Percentiles rank a stretch among this genome's conserved stretches.
Conservation (phyloP, 805 yeast genomes). For the Saccharomycopsis fibuligera region DNA sequence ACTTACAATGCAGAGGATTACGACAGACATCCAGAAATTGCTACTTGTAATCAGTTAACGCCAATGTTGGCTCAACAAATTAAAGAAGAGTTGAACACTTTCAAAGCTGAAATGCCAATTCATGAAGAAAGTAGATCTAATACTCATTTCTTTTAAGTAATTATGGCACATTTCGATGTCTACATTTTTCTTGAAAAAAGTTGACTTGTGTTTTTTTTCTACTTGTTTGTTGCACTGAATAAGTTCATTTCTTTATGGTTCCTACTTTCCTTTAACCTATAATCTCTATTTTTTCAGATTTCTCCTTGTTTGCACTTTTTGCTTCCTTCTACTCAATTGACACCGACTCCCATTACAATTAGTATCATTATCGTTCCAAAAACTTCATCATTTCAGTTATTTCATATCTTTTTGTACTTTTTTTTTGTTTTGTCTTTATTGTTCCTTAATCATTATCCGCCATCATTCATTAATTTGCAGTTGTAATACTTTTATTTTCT, state of each 20-base stretch:
- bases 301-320: not conserved
- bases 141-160: conserved; percentile 71
- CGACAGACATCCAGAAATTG: conserved; percentile 88
- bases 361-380: no score
- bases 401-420: no score
- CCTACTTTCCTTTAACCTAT: not conserved
- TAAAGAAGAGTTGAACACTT: conserved; percentile 73
- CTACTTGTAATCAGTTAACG: conserved; percentile 87
- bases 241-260: not conserved
- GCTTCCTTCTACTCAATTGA: no score
- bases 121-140: conserved; percentile 73
- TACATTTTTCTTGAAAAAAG: not conserved
- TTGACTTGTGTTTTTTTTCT: not conserved
- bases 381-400: no score
- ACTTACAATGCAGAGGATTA: conserved; percentile 80
- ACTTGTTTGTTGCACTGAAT: not conserved
- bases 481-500: no score
- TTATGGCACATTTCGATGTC: not conserved
- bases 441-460: no score
- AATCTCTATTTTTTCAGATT: not conserved
- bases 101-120: conserved; percentile 76
- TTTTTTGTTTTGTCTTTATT: no score
- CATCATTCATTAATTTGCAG: no score
- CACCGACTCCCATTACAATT: no score
- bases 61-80: conserved; percentile 82